Evolutionary conservation across 2,329 filamentous ascomycete genomes (phyloP).

Genomic region (Simplicillium sp.): DNA sequence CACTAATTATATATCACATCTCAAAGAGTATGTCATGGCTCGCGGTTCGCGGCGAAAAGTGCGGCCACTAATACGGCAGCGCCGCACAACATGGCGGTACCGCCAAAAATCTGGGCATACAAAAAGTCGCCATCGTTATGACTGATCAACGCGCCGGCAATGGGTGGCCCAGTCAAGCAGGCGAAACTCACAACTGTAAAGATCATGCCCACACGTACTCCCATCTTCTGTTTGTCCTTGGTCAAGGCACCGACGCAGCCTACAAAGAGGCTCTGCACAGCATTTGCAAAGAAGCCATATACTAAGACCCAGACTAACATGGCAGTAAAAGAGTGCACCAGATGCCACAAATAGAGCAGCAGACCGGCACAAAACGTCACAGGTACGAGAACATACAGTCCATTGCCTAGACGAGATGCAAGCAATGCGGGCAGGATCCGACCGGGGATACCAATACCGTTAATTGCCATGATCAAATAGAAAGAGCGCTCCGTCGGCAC

Average conservation of each 20-base stretch:
- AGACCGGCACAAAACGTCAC: slow-evolving; percentile 3
- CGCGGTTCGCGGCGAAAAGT: too few species aligned
- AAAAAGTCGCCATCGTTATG: slow-evolving; percentile 25
- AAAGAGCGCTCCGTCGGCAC: slow-evolving; percentile 11
- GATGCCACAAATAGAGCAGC: slow-evolving; percentile 1
- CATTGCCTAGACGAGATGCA: slow-evolving; percentile 9
- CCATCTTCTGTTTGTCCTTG: slow-evolving; percentile 3
- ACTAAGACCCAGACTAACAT: slow-evolving; percentile 8
- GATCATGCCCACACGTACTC: slow-evolving; percentile 1
- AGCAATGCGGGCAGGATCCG: slow-evolving; percentile 9
- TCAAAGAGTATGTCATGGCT: too few species aligned
- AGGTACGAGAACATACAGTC: slow-evolving; percentile 9
- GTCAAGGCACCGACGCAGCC: slow-evolving; percentile 12
- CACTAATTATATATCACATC: too few species aligned
- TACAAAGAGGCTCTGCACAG: slow-evolving; percentile 1
- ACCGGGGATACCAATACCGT: slow-evolving; percentile 10
- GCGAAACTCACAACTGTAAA: slow-evolving; percentile 28
- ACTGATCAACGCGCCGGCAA: slow-evolving; percentile 35
- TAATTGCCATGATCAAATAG: slow-evolving; percentile 6
- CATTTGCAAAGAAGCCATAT: slow-evolving; percentile 5
- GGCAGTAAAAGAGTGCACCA: not conserved
- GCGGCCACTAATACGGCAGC: too few species aligned
- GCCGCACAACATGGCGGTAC: slow-evolving; percentile 22
- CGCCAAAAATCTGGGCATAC: slow-evolving; percentile 38
- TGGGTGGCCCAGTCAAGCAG: slow-evolving; percentile 33